Base-by-base conservation (phyloP, 768 basidiomycete genomes). In the Mycena capillaripes region DNA sequence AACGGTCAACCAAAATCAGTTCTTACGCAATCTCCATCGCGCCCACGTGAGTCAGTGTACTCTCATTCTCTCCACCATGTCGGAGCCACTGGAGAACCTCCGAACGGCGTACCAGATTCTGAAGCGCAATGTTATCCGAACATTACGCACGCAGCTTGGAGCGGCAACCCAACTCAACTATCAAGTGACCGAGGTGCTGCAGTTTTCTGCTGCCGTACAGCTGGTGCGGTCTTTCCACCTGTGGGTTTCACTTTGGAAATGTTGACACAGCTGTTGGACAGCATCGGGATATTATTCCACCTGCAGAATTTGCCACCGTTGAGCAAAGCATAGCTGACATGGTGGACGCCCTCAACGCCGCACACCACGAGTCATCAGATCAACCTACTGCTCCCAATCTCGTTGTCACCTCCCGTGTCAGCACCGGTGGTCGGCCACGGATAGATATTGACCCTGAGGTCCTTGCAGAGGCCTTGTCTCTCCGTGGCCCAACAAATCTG, bases 371-470 rank as follows among this genome's bases (percentile, higher is more conserved):
- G 32, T 71, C 73, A 1, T 71, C 73, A 5, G 73, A 77, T 42
- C 61, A 5, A 0, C 66, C 67, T 14, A 23, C 52, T 19, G n/a
- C n/a, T n/a, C n/a, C n/a, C n/a, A n/a, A n/a, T n/a, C n/a, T 69
- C 12, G 55, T 65, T 9, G 32, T 71, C 25, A 34, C 58, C 14
- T 19, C 27, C 17, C 32, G 63, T 3, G 34, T 58, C 17, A 30
- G 71, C 19, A 78, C 78, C 5, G 75, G 78, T 5, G 53, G 57
- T 2, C 64, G 69, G 1, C 81, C 81, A 5, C 63, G 72, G 2
- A 32, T 78, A 1, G 70, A 78, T 12, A 79, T 82, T 23, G 73
- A 82, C 57, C 77, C 70, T 0, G 52, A 2, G 8, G 76, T 81
- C 53, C 66, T 78, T 0, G 38, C 55, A 0, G 80, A 81, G 12